Percentiles rank a stretch among this genome's conserved stretches.
Conservation (phyloP, 306 rosid species). For the Castanospermum australe region DNA sequence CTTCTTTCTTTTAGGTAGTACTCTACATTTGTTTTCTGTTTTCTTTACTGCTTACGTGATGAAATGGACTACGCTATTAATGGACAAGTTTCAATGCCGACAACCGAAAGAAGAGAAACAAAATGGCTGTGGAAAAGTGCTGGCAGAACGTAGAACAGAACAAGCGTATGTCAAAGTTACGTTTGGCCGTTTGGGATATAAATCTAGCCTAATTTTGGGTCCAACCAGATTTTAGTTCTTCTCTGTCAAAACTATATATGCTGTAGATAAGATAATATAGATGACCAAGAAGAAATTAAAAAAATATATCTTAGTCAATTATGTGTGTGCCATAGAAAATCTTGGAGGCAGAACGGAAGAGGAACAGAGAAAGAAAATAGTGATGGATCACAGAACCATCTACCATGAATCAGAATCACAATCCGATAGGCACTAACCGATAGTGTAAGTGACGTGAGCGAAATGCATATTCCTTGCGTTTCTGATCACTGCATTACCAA, state of each 20-base stretch:
- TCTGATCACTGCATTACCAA: too few species aligned
- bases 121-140: neutral
- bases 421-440: neutral
- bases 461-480: neutral
- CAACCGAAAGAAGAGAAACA: neutral
- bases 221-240: neutral
- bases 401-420: neutral
- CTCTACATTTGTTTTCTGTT: neutral
- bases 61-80: neutral
- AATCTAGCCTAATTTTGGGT: neutral
- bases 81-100: neutral
- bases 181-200: neutral
- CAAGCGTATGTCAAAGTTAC: neutral
- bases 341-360: neutral
- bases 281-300: neutral
- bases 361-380: neutral
- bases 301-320: too few species aligned
- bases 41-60: neutral
- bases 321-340: neutral
- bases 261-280: too few species aligned
- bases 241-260: neutral
- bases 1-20: neutral
- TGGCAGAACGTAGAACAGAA: neutral
- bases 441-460: neutral
- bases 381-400: neutral